Percentiles rank a stretch among this genome's conserved stretches.
Conservation (phyloP, 2,329 filamentous ascomycete genomes). For the Fusarium nelsonii region DNA sequence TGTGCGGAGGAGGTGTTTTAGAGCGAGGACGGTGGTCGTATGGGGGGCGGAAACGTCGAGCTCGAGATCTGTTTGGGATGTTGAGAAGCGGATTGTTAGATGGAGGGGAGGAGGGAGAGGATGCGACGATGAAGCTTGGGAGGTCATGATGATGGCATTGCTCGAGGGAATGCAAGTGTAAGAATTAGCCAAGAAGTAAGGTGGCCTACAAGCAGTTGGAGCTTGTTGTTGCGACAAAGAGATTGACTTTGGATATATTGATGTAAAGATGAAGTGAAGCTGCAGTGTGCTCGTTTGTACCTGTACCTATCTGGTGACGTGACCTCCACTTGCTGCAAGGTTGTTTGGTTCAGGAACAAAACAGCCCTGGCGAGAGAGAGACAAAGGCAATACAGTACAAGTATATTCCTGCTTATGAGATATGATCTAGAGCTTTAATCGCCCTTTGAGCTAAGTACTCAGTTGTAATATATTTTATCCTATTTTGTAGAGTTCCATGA, state of each 20-base stretch:
- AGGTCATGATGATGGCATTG: slow-evolving; percentile 49
- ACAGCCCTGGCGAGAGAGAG: not conserved
- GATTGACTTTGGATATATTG: not conserved
- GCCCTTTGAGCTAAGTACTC: too few species aligned
- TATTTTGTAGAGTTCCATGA: too few species aligned
- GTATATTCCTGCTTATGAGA: not conserved
- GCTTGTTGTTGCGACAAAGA: not conserved
- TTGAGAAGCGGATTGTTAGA: slow-evolving; percentile 91
- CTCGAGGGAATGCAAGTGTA: not conserved
- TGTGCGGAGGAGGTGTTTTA: slow-evolving; percentile 85
- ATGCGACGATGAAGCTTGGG: slow-evolving; percentile 34
- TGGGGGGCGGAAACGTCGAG: slow-evolving; percentile 78
- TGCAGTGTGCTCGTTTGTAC: not conserved
- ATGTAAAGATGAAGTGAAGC: slow-evolving; percentile 11
- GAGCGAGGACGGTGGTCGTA: slow-evolving; percentile 77
- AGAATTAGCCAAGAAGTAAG: accelerated
- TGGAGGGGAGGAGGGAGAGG: slow-evolving; percentile 65
- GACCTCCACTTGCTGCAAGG: slow-evolving; percentile 18
- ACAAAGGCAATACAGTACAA: not conserved
- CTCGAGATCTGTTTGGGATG: slow-evolving; percentile 83
- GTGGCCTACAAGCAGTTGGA: not conserved
- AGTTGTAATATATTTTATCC: not conserved
- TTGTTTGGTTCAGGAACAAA: not conserved
- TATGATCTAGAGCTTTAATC: not conserved
- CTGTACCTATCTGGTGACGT: slow-evolving; percentile 21